These are phyloP conservation scores for Pythium utonaiense DNA, from an alignment of 352 stramenopile genomes.

Conservation along the genomic window DNA sequence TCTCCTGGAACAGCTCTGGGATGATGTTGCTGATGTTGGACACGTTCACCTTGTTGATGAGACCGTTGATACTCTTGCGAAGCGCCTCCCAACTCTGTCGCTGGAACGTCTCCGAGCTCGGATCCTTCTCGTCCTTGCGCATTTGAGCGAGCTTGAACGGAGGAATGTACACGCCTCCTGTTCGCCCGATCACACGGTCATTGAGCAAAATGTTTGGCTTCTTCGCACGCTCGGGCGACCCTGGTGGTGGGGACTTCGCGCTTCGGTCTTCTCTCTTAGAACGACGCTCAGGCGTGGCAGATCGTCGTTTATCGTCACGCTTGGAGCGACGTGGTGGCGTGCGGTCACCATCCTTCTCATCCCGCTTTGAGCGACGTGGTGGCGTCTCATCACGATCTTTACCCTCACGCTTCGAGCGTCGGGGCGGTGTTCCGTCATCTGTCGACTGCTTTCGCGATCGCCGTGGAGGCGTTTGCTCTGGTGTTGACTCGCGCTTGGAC, in stretches of 20 bases:
- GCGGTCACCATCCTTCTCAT: neutral
- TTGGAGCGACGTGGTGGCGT: conserved; percentile 14
- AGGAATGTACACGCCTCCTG: conserved; percentile 90
- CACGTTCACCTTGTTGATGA: conserved; percentile 97
- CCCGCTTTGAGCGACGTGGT: conserved; percentile 6
- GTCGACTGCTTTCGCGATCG: neutral
- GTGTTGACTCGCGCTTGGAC: conserved; percentile 5
- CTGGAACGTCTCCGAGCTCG: conserved; percentile 81
- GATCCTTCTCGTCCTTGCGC: conserved; percentile 46
- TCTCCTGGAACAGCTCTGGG: conserved; percentile 96
- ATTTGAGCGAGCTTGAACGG: conserved; percentile 91
- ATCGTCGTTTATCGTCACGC: conserved; percentile 8
- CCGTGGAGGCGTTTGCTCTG: neutral
- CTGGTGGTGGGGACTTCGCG: neutral
- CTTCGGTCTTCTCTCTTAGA: neutral
- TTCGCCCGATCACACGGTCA: conserved; percentile 56
- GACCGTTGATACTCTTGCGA: conserved; percentile 96
- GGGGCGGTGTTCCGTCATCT: neutral
- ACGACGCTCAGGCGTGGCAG: conserved; percentile 4
- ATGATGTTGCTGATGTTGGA: conserved; percentile 95
- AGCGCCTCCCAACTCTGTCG: conserved; percentile 94
- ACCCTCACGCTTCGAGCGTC: neutral
- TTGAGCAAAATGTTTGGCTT: conserved; percentile 35
- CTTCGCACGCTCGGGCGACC: neutral
- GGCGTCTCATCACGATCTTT: conserved; percentile 1